Evolutionary conservation across 495 filamentous ascomycete genomes (phyloP), one percentile per base, ranked within the genome.

Genomic region (Amphirosellinia nigrospora): DNA sequence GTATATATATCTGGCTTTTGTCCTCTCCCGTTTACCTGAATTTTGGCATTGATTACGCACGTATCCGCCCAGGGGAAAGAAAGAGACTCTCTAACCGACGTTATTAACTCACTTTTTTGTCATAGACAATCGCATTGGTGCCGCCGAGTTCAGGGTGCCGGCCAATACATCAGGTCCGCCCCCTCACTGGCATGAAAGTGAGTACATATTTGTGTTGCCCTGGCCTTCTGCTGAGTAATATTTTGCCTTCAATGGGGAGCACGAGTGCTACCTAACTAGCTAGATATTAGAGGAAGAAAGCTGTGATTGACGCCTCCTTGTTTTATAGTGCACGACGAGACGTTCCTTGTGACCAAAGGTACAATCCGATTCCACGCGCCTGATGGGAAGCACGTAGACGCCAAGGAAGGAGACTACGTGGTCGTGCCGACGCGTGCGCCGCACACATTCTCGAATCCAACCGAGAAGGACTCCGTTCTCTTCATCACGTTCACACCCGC

Each of bases 401-500:
- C 84, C 21, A 75, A 77, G 53, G 77, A 73, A 28, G 86, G 86
- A 3, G 85, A 88, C 68, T 80, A 84, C 59, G 84, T 87, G 73
- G 81, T 82, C 2, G 83, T 89, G 16, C 84, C 84, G 15, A 81
- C 81, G 30, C 74, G 85, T 13, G 83, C 83, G 41, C 79, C 86
- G 30, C 84, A 87, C 69, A 86, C 83, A n/a, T 86, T 88, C 75
- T 82, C 78, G 64, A 87, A 88, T 64, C 82, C 84, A 38, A 83
- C 79, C 21, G 83, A 86, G 26, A 86, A 85, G 66, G 85, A 85
- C 64, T 81, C 82, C 36, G 81, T 80, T 75, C 85, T 87, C 73
- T 85, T 86, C 73, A 88, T 86, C 77, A 88, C 84, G 3, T 84
- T 81, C 60, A 88, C 85, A 68, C 87, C 85, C 26, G 79, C 80